Conservation (phyloP, 2,329 filamentous ascomycete species). For the Calycina herbarum region DNA sequence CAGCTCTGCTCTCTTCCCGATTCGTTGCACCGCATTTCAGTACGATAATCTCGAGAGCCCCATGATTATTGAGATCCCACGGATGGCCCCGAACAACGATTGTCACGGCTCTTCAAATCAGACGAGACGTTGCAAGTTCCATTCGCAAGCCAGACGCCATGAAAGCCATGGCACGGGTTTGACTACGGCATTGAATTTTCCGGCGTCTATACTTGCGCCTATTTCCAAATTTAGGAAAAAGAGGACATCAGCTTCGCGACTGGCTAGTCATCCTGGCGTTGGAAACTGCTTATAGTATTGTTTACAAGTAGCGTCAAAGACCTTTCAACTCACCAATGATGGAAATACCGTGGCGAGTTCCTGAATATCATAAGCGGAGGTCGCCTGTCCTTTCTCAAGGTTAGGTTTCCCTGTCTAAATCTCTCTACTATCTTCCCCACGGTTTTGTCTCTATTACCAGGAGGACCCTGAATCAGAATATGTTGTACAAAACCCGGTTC, state of each 20-base stretch:
- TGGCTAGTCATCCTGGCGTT: too few relatives aligned
- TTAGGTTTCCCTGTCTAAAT: neutral
- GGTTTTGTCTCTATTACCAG: neutral
- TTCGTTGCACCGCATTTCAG: neutral
- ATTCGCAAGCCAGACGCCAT: neutral
- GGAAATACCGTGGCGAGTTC: too few relatives aligned
- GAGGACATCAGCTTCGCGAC: neutral
- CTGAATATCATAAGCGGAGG: too few relatives aligned
- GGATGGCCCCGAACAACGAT: neutral
- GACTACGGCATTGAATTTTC: neutral
- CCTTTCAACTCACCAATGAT: too few relatives aligned
- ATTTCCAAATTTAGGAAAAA: neutral
- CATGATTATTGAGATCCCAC: neutral
- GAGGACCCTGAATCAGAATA: neutral
- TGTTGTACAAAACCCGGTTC: neutral
- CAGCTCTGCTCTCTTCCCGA: neutral
- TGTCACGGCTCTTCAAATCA: neutral
- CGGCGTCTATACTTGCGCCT: neutral
- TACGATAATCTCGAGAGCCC: neutral
- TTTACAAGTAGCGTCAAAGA: too few relatives aligned
- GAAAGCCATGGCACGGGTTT: neutral
- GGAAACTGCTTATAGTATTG: too few relatives aligned
- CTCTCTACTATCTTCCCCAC: neutral
- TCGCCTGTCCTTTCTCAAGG: neutral
- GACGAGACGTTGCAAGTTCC: conserved; percentile 1